Conservation (phyloP, 495 filamentous ascomycete species). For the Parathielavia hyrcaniae region DNA sequence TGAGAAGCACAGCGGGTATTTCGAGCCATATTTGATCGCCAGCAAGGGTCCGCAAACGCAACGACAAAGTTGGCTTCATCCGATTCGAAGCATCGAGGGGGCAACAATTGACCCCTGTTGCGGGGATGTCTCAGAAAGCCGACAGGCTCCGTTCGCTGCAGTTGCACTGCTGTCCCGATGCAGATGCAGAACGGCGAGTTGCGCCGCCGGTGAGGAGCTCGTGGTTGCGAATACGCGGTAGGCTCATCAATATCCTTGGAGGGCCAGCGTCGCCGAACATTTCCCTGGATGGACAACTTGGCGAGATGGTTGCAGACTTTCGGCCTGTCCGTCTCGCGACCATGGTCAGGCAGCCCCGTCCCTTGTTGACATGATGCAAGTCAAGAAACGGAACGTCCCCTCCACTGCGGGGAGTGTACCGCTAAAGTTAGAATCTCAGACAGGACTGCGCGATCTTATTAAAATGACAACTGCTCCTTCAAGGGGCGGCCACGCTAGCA, state of each 20-base stretch:
- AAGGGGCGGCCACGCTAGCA: constrained; percentile 13
- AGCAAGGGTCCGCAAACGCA: constrained; percentile 28
- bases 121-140: constrained; percentile 9
- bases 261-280: not conserved
- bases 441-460: not conserved
- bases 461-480: constrained; percentile 10
- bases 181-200: constrained; percentile 6
- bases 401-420: not conserved
- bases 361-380: no score
- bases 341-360: no score
- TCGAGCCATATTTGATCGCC: constrained; percentile 44
- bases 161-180: constrained; percentile 12
- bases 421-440: no score
- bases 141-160: not conserved
- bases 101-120: constrained; percentile 2
- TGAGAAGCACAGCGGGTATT: constrained; percentile 40
- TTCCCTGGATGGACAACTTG: not conserved
- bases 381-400: constrained; percentile 7
- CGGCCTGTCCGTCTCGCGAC: not conserved
- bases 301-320: not conserved
- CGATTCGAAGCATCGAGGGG: constrained; percentile 14
- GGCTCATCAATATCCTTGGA: constrained; percentile 10
- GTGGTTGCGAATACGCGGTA: constrained; percentile 14
- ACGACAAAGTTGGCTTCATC: not conserved
- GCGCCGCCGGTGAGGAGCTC: constrained; percentile 6